Evolutionary conservation across 1,284 basidiomycete species (phyloP).

Genomic region (Melampsora americana): DNA sequence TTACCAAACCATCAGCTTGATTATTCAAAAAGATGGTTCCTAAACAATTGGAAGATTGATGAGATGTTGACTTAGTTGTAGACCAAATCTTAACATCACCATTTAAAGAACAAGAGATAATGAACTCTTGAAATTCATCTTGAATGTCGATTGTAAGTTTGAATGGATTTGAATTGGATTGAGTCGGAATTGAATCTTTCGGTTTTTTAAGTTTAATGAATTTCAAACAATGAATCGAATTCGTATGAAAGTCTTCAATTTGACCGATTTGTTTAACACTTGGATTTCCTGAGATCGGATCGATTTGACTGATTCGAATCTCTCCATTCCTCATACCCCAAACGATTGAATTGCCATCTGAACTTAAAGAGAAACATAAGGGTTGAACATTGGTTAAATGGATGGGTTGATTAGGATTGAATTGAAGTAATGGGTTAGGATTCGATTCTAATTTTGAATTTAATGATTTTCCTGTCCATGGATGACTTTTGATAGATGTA

Average conservation of each 20-base stretch:
- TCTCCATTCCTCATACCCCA: slow-evolving; percentile 6
- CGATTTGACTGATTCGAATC: neutral
- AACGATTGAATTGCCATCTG: neutral
- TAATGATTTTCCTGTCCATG: neutral
- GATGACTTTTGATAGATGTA: neutral
- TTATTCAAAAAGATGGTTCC: neutral
- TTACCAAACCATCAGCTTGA: neutral
- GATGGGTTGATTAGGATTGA: no score
- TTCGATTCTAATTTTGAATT: neutral
- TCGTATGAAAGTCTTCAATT: neutral
- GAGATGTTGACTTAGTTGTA: neutral
- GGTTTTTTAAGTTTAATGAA: neutral
- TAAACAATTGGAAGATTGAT: neutral
- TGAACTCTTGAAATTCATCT: neutral
- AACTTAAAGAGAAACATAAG: neutral
- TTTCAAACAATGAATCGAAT: neutral
- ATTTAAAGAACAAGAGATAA: neutral
- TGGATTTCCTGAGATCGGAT: neutral
- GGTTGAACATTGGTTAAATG: no score
- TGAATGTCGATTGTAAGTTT: neutral
- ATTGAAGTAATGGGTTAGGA: neutral
- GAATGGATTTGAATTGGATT: neutral
- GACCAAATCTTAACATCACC: neutral
- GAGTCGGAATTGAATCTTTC: neutral
- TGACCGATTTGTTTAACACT: neutral